Percentiles rank a stretch among this genome's conserved stretches.
Conservation (phyloP, 176 grass and related monocot genomes). For the Coix lacrymajobi region DNA sequence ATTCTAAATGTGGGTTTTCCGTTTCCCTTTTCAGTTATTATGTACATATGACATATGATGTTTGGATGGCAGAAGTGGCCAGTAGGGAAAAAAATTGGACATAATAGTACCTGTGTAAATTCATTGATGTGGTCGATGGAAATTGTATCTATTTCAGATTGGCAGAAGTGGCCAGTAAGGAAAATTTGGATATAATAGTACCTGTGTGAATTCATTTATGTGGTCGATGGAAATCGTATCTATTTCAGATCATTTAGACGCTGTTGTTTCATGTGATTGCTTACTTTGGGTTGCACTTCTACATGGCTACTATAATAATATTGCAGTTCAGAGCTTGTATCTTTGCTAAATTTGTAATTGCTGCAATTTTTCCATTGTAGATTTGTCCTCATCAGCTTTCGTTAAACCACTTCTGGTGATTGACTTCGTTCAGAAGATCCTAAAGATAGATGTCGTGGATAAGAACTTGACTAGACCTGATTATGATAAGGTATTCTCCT, state of each 20-base stretch:
- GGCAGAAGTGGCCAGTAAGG: background rate
- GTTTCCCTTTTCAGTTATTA: background rate
- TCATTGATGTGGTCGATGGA: background rate
- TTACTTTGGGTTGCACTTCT: too few species aligned
- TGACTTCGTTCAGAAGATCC: constrained; percentile 26
- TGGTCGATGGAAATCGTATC: background rate
- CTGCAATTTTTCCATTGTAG: too few species aligned
- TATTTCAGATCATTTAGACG: background rate
- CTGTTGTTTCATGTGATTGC: background rate
- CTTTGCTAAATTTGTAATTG: too few species aligned
- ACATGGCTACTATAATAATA: too few species aligned
- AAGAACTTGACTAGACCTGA: too few species aligned
- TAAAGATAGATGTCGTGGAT: background rate
- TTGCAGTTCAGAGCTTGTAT: too few species aligned
- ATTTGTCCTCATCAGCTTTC: too few species aligned
- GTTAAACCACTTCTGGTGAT: too few species aligned
- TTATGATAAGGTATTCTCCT: background rate
- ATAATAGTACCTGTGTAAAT: background rate
- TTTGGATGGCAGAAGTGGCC: background rate
- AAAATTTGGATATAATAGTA: too few species aligned
- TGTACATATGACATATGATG: background rate
- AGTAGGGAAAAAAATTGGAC: background rate
- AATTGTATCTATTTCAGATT: too few species aligned
- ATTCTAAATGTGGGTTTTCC: background rate
- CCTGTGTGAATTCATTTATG: too few species aligned